Conservation (phyloP, 2,329 filamentous ascomycete species). For the Falciphora oryzae region DNA sequence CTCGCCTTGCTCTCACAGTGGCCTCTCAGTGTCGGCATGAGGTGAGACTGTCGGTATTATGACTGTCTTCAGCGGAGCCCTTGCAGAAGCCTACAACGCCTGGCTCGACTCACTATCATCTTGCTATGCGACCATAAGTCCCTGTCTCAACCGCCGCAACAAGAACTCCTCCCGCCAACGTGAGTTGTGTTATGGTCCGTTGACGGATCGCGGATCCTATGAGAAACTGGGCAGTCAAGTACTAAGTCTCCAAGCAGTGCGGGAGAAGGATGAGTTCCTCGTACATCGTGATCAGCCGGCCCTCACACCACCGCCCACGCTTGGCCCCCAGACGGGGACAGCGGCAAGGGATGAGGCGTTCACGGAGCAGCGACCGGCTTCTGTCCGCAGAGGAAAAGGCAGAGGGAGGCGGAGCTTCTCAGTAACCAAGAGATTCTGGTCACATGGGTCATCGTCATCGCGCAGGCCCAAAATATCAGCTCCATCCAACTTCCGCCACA, state of each 20-base stretch:
- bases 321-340: slow-evolving; percentile 16
- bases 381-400: slow-evolving; percentile 7
- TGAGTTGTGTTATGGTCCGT: slow-evolving; percentile 15
- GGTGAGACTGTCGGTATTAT: slow-evolving; percentile 8
- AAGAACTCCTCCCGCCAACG: slow-evolving; percentile 26
- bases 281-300: slow-evolving; percentile 27
- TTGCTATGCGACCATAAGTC: slow-evolving; percentile 36
- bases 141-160: slow-evolving; percentile 27
- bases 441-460: slow-evolving; percentile 32
- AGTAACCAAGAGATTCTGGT: slow-evolving; percentile 39
- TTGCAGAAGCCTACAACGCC: slow-evolving; percentile 36
- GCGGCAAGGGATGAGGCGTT: background rate
- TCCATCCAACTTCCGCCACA: slow-evolving; percentile 55
- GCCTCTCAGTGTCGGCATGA: slow-evolving; percentile 14
- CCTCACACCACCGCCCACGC: slow-evolving; percentile 23
- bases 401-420: slow-evolving; percentile 33
- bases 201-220: background rate
- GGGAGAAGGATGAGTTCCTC: slow-evolving; percentile 22
- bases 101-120: slow-evolving; percentile 41
- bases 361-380: slow-evolving; percentile 17
- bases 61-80: slow-evolving; percentile 20
- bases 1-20: slow-evolving; percentile 11
- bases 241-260: slow-evolving; percentile 16
- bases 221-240: slow-evolving; percentile 6
- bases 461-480: slow-evolving; percentile 52